A percentile compares a stretch with the other conserved stretches of the same genome.
These are phyloP conservation scores for Apiospora hydei DNA, from an alignment of 2,329 filamentous ascomycete genomes.

Conservation along the genomic window DNA sequence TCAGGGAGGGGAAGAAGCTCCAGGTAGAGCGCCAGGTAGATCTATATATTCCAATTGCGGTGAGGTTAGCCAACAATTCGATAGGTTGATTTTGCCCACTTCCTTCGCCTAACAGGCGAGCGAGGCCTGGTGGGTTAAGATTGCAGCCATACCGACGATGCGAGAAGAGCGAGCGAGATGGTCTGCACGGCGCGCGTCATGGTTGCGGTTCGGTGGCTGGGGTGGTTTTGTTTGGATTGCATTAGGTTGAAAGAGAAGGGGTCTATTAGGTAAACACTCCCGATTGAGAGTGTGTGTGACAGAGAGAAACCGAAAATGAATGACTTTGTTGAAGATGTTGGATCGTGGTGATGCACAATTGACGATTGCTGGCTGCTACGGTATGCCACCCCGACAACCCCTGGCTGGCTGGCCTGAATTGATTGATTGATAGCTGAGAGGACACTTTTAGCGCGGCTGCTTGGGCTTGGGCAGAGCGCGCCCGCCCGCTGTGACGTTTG, in stretches of 20 bases:
- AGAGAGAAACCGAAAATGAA: background rate
- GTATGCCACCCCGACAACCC: conserved; percentile 5
- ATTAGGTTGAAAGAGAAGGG: background rate
- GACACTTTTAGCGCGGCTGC: conserved; percentile 18
- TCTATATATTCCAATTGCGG: conserved; percentile 55
- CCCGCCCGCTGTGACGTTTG: background rate
- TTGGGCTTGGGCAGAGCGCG: background rate
- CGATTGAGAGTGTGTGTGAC: background rate
- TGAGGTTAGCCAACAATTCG: conserved; percentile 34
- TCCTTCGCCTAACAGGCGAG: background rate
- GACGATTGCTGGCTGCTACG: conserved; percentile 7
- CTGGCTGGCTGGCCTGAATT: background rate
- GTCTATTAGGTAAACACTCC: conserved; percentile 4
- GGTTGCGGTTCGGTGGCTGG: conserved; percentile 38
- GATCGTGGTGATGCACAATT: conserved; percentile 4
- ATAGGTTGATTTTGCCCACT: background rate
- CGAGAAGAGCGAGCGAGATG: conserved; percentile 84
- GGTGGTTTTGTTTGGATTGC: background rate
- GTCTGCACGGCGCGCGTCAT: conserved; percentile 98
- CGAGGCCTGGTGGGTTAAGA: background rate
- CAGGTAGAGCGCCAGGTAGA: conserved; percentile 88
- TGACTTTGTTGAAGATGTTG: conserved; percentile 6
- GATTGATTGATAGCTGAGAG: background rate
- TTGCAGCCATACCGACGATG: conserved; percentile 76
- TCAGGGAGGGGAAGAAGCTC: conserved; percentile 82